phyloP scores from a whole-genome alignment of 2,329 filamentous ascomycete genomes.

The Aspergillus persii region DNA sequence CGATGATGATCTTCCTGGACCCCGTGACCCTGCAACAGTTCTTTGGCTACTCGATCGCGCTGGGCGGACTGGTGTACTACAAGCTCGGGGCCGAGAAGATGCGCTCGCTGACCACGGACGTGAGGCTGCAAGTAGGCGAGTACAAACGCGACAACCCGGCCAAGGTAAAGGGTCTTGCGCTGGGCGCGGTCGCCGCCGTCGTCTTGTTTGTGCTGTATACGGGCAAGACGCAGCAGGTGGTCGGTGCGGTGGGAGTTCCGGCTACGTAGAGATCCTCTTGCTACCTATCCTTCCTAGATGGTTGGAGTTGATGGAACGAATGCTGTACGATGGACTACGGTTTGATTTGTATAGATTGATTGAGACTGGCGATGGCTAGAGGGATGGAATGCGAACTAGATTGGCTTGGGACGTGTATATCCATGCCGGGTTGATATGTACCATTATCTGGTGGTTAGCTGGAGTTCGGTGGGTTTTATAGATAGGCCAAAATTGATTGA shows the following conservation, averaged over 20 bases:
- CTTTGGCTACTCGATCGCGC: conserved; percentile 71
- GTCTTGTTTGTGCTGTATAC: not conserved
- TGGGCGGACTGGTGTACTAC: conserved; percentile 62
- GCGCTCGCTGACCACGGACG: conserved; percentile 49
- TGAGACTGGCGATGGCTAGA: too few relatives aligned
- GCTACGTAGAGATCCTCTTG: not conserved
- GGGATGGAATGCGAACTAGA: too few relatives aligned
- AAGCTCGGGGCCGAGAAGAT: conserved; percentile 47
- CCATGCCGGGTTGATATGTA: too few relatives aligned
- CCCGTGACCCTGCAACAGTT: conserved; percentile 67
- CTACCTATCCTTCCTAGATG: too few relatives aligned
- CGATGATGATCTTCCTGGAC: conserved; percentile 73
- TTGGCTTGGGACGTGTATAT: too few relatives aligned
- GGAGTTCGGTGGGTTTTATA: too few relatives aligned
- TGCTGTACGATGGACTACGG: too few relatives aligned
- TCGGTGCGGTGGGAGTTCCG: not conserved
- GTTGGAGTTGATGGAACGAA: not conserved
- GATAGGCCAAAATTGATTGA: too few relatives aligned
- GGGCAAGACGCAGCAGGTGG: not conserved
- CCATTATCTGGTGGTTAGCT: too few relatives aligned
- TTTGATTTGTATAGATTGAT: too few relatives aligned
- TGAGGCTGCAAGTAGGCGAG: conserved; percentile 33
- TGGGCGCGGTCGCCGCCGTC: not conserved
- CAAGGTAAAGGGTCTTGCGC: not conserved
- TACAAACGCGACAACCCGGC: conserved; percentile 25